Base-by-base conservation (phyloP, 228 moss, liverwort and hornwort genomes). In the Sphagnum magellanicum region DNA sequence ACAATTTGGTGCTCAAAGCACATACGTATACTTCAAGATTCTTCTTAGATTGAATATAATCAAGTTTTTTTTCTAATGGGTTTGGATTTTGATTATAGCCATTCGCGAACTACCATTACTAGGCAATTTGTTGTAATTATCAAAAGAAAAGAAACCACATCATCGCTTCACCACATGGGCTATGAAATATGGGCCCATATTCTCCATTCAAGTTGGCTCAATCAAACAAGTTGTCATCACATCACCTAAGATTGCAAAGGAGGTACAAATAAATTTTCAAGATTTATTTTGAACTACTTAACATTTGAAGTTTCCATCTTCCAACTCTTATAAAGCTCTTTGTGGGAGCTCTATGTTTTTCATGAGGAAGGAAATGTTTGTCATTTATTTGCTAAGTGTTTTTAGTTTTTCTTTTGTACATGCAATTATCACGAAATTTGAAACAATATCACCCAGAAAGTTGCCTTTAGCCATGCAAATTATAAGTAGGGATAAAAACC, bases 121-220 rank as follows among this genome's bases (percentile, higher is more conserved):
- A n/a, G n/a, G n/a, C n/a, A n/a, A n/a, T n/a, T n/a, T n/a, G n/a
- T n/a, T n/a, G n/a, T n/a, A 17, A 17, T 17, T 17, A 0, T 17
- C 17, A 32, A 78, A 74, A 5, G 90, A 90, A 72, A 88, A 75
- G 71, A 93, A 84, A 50, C 90, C 93, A 0, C 86, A 88, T 46
- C 82, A 81, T 63, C 82, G 78, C 10, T 90, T 93, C 76, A 78
- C 81, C 49, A 62, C 77, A 17, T 93, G 92, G 93, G 63, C 79
- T 13, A 66, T 76, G 55, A 71, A 84, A 63, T 74, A 86, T 67
- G 93, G 93, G 16, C 90, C 90, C 7, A 84, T 93, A 76, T 93
- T 78, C 72, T 77, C 77, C 47, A 68, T 93, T 32, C 79, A 81
- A 82, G 67, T 77, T 52, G 93, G 93, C 10, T 52, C 67, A 5